Percentiles rank a stretch among this genome's conserved stretches.
These are phyloP conservation scores for Sanguinoderma infundibulare DNA, from an alignment of 1,284 basidiomycete genomes.

Conservation along the genomic window DNA sequence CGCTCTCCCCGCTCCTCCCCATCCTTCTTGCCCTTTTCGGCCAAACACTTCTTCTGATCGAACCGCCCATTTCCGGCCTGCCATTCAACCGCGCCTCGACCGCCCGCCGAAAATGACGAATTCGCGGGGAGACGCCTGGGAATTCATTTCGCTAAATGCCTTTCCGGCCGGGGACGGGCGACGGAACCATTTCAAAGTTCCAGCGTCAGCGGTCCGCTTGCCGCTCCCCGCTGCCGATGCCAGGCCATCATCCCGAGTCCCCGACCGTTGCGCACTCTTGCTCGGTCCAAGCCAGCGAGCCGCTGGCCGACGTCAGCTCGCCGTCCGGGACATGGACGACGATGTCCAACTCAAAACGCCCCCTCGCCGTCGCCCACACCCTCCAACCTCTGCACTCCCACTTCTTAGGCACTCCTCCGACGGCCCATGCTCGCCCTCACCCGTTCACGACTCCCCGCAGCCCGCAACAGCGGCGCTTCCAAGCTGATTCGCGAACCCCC, in stretches of 20 bases:
- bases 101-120: not conserved
- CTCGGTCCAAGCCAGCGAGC: not conserved
- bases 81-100: not conserved
- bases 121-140: not conserved
- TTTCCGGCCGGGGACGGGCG: not conserved
- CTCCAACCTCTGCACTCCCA: not conserved
- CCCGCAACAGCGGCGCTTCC: not conserved
- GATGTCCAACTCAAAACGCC: constrained; percentile 4
- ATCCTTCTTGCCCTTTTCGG: constrained; percentile 16
- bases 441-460: not conserved
- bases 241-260: not conserved
- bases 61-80: not conserved
- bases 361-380: not conserved
- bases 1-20: constrained; percentile 3
- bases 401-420: not conserved
- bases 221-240: not conserved
- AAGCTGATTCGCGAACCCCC: constrained; percentile 1
- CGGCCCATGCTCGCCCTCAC: not conserved
- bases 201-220: not conserved
- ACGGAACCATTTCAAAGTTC: too few species aligned
- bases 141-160: not conserved
- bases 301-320: constrained; percentile 6
- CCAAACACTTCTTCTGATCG: constrained; percentile 11
- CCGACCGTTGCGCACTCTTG: not conserved
- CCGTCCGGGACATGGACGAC: not conserved